A percentile compares a stretch with the other conserved stretches of the same genome.
Evolutionary conservation across 257 asterid genomes (phyloP).

Genomic region (Gynochthodes officinalis): DNA sequence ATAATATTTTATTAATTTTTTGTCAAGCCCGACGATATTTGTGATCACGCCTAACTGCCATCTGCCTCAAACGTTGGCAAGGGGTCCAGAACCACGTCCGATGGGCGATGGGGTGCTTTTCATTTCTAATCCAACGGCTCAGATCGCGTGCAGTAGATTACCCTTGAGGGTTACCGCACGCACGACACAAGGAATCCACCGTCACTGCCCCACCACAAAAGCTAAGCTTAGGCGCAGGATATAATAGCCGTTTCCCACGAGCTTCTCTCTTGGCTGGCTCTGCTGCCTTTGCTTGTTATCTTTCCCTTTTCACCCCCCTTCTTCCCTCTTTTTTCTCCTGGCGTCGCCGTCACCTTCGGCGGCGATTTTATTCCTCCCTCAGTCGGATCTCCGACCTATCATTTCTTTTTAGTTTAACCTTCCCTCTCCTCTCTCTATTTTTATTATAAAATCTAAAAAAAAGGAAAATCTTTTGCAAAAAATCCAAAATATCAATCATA

Average conservation of each 20-base stretch:
- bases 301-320: constrained; percentile 21
- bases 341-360: constrained; percentile 55
- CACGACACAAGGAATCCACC: neutral
- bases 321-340: constrained; percentile 15
- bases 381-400: constrained; percentile 47
- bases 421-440: constrained; percentile 48
- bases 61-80: constrained; percentile 10
- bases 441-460: constrained; percentile 14
- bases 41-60: constrained; percentile 2
- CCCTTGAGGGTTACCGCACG: constrained; percentile 13
- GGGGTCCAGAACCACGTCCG: constrained; percentile 19
- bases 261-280: neutral
- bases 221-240: neutral
- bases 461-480: constrained; percentile 33
- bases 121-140: constrained; percentile 36
- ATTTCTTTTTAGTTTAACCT: constrained; percentile 22
- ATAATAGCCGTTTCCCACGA: neutral
- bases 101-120: constrained; percentile 22
- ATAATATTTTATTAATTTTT: no score
- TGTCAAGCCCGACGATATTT: no score
- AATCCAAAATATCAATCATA: constrained; percentile 8
- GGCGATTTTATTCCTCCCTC: constrained; percentile 24
- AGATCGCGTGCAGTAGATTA: constrained; percentile 16
- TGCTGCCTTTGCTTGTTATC: constrained; percentile 19
- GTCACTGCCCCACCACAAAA: neutral